Conservation (phyloP, 345 rosid genomes). For the Ceriops tagal region DNA sequence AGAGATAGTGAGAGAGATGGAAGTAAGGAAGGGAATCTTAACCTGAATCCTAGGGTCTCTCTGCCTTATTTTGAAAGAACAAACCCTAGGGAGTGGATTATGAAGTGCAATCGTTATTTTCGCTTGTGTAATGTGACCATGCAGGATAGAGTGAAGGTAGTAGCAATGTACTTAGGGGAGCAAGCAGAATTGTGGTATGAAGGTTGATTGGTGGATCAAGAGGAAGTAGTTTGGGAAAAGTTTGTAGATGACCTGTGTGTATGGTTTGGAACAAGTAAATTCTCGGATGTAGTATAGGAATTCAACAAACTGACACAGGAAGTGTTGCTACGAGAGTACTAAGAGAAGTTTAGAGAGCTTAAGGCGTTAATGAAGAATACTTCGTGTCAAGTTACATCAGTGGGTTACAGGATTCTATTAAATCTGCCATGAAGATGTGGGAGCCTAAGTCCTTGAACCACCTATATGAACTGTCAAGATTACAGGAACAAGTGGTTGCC, state of each 20-base stretch:
- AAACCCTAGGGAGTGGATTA: background rate
- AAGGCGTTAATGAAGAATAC: too few species aligned
- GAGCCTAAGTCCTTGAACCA: too few species aligned
- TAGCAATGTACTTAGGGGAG: background rate
- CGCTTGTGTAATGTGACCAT: background rate
- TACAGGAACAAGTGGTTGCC: too few species aligned
- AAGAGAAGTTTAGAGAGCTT: background rate
- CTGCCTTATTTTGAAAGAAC: background rate
- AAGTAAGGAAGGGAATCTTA: too few species aligned
- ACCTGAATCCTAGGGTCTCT: background rate
- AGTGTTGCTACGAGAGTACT: accelerated
- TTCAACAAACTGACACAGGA: background rate
- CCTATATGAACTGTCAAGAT: too few species aligned
- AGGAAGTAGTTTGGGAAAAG: background rate
- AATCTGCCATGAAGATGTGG: too few species aligned
- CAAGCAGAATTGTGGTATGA: background rate
- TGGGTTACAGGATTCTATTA: too few species aligned
- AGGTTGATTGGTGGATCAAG: background rate
- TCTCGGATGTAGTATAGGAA: background rate
- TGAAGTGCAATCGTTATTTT: background rate
- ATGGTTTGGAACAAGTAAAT: background rate
- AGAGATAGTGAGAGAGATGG: too few species aligned
- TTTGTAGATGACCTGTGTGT: background rate
- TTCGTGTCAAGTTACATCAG: too few species aligned
- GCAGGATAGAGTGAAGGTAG: background rate